These are phyloP conservation scores for Aspergillus puulaauensis DNA, from an alignment of 2,329 filamentous ascomycete species.

Conservation along the genomic window DNA sequence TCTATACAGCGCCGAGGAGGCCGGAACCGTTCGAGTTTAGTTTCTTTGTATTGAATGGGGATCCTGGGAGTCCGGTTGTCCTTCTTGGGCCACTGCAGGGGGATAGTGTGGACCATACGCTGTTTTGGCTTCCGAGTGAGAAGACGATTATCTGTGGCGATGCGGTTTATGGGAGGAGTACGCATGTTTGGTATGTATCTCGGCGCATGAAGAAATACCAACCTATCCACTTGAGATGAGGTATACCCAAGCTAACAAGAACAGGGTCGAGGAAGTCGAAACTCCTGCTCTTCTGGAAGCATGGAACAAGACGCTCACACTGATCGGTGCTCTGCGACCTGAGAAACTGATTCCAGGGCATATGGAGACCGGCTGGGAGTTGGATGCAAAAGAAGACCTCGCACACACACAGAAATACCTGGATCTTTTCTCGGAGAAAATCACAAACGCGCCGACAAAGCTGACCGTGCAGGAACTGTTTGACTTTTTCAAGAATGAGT, in stretches of 20 bases:
- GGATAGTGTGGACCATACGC: constrained; percentile 28
- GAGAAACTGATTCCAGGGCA: constrained; percentile 29
- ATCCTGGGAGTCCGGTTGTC: constrained; percentile 23
- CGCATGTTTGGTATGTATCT: constrained; percentile 28
- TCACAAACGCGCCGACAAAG: constrained; percentile 27
- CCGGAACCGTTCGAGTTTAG: constrained; percentile 11
- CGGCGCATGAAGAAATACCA: no score
- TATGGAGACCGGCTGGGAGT: constrained; percentile 28
- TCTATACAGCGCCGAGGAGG: no score
- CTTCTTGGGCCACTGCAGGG: constrained; percentile 34
- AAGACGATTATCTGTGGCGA: constrained; percentile 29
- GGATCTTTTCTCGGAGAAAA: constrained; percentile 27
- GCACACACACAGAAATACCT: constrained; percentile 22
- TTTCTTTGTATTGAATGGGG: constrained; percentile 30
- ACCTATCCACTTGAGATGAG: no score
- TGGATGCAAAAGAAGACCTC: constrained; percentile 15
- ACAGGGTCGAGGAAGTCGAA: constrained; percentile 32
- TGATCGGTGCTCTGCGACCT: constrained; percentile 30
- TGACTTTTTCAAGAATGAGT: constrained; percentile 27
- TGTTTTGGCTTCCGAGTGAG: constrained; percentile 32
- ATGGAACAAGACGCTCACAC: constrained; percentile 25
- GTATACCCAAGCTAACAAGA: not conserved
- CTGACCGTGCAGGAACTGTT: constrained; percentile 28
- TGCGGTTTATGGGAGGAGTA: constrained; percentile 26
- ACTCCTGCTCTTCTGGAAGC: constrained; percentile 20